These are phyloP conservation scores for Mycena venus DNA, from an alignment of 768 basidiomycete genomes.

Conservation along the genomic window DNA sequence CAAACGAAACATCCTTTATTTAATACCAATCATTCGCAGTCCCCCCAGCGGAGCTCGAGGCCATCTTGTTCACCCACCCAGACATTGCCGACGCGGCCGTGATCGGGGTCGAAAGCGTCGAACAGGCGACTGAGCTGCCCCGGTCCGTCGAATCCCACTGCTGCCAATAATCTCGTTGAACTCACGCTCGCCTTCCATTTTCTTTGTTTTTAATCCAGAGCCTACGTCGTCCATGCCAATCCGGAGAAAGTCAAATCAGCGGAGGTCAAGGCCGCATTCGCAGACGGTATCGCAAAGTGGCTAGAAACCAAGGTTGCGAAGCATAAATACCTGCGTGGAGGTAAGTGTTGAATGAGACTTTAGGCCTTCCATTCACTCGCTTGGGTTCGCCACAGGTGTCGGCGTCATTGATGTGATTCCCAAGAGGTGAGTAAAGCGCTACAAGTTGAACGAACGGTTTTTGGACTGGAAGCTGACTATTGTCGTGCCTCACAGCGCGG, in stretches of 20 bases:
- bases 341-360: conserved; percentile 36
- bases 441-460: not conserved
- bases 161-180: not conserved
- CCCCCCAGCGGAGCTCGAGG: conserved; percentile 79
- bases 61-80: conserved; percentile 69
- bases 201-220: conserved; percentile 49
- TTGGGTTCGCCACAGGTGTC: conserved; percentile 54
- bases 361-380: not conserved
- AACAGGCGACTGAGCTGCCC: conserved; percentile 67
- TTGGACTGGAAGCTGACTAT: not conserved
- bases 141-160: not conserved
- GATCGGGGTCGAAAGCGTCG: conserved; percentile 66
- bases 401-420: conserved; percentile 64
- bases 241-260: conserved; percentile 30
- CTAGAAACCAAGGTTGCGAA: conserved; percentile 64
- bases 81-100: conserved; percentile 77
- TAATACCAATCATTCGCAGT: conserved; percentile 47
- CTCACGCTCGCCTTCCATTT: not conserved
- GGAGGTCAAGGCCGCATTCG: conserved; percentile 51
- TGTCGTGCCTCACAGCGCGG: conserved; percentile 11
- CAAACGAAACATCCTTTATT: not conserved
- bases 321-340: conserved; percentile 76
- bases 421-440: conserved; percentile 57
- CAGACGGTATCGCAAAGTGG: conserved; percentile 64
- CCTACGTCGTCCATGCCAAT: conserved; percentile 59